Base-by-base conservation (phyloP, 1,139 yeast genomes). In the Lodderomyces orthopsilosis region DNA sequence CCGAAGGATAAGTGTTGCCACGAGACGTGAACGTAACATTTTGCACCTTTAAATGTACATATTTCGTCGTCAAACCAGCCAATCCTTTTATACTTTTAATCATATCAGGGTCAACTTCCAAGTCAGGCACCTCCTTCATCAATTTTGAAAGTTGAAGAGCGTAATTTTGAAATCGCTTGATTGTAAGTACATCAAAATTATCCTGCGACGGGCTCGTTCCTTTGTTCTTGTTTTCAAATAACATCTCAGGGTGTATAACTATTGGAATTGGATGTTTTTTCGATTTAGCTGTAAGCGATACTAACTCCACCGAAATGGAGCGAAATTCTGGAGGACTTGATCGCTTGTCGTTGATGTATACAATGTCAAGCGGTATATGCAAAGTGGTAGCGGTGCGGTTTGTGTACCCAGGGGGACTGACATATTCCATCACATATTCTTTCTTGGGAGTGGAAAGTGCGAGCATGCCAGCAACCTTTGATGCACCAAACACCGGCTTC, bases 231-330 rank as follows among this genome's bases (percentile, higher is more conserved):
- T 68, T 66, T 30, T 66, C 64, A 50, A 66, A 69, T 33, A 62
- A 45, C 70, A 67, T 63, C 38, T 66, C 73, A 12, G 64, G 63
- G 37, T 66, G 63, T 37, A 70, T 54, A 2, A 64, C 70, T 6
- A 68, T 53, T 1, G 75, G 75, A 21, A 70, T 66, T 0, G 74
- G 70, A 18, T 63, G 46, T 21, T 53, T 55, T 42, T 54, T 65
- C 4, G 74, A 62, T 47, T 65, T 63, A 14, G 67, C 51, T 0
- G 72, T 66, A 35, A 66, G 51, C 2, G 62, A 57, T 6, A 62
- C 56, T 13, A 70, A 46, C 32, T 69, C 71, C 2, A 63, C 73
- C 1, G 65, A 49, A 2, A 68, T 47, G 9, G 58, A 56, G 41
- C 54, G 58, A 45, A 66, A 56, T 23, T 65, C 70, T 4, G 72